These are phyloP conservation scores for Trypanosoma brucei DNA, from an alignment of 208 protist species.

Conservation along the genomic window DNA sequence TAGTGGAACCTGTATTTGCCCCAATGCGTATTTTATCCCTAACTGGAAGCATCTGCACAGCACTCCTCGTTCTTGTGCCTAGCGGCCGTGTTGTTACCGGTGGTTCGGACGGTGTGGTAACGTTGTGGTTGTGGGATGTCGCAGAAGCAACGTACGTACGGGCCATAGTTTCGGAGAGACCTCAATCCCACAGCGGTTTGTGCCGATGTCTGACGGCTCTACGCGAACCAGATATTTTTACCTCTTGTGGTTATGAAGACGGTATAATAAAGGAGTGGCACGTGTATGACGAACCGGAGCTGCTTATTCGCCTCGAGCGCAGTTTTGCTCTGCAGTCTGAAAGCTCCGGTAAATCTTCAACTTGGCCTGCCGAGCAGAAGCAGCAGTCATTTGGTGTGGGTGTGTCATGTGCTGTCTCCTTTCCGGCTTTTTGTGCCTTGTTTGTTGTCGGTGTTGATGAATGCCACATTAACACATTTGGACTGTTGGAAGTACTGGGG, in stretches of 20 bases:
- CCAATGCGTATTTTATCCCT: slow-evolving; percentile 40
- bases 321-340: slow-evolving; percentile 42
- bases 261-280: slow-evolving; percentile 83
- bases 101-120: slow-evolving; percentile 48
- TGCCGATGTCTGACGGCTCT: slow-evolving; percentile 51
- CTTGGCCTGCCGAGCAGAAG: not conserved
- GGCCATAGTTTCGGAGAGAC: slow-evolving; percentile 19
- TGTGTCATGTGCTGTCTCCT: slow-evolving; percentile 52
- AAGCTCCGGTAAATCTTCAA: slow-evolving; percentile 1
- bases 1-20: slow-evolving; percentile 64
- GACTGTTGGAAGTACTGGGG: slow-evolving; percentile 55
- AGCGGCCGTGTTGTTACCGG: slow-evolving; percentile 41
- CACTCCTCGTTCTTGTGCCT: slow-evolving; percentile 42
- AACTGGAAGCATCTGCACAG: slow-evolving; percentile 41
- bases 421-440: slow-evolving; percentile 51
- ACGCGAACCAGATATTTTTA: slow-evolving; percentile 61
- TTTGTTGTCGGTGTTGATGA: slow-evolving; percentile 79
- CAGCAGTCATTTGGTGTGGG: slow-evolving; percentile 29
- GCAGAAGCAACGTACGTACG: slow-evolving; percentile 28
- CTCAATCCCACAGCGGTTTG: slow-evolving; percentile 28
- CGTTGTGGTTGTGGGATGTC: slow-evolving; percentile 42
- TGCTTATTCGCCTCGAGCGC: slow-evolving; percentile 55
- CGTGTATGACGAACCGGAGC: slow-evolving; percentile 69
- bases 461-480: slow-evolving; percentile 55
- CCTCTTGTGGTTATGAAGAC: slow-evolving; percentile 65